Evolutionary conservation across 164 flowering plant genomes (phyloP).

Genomic region (Berberis thunbergii): DNA sequence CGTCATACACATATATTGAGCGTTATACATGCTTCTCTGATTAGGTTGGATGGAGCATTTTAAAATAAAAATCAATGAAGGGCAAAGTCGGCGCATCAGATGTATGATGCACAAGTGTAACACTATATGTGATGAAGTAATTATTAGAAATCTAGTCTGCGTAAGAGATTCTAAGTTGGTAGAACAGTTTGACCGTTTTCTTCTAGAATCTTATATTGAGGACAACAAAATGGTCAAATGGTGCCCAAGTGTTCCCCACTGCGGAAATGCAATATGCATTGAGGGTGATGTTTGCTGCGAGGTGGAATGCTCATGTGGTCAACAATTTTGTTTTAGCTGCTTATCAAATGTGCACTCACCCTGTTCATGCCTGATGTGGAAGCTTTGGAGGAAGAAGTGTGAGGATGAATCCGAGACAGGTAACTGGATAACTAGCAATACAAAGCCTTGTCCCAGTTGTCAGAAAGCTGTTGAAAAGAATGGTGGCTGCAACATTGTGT

Average conservation of each 20-base stretch:
- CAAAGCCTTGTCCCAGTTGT: slow-evolving; percentile 86
- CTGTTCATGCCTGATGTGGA: slow-evolving; percentile 91
- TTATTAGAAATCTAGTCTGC: slow-evolving; percentile 52
- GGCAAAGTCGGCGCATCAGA: slow-evolving; percentile 69
- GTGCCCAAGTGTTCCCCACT: slow-evolving; percentile 95
- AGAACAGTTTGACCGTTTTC: slow-evolving; percentile 71
- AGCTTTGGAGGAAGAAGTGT: slow-evolving; percentile 76
- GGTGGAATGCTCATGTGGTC: slow-evolving; percentile 76
- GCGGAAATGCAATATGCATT: slow-evolving; percentile 88
- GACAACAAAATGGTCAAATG: slow-evolving; percentile 81
- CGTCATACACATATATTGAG: too few species aligned
- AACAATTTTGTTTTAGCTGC: slow-evolving; percentile 83
- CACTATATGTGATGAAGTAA: slow-evolving; percentile 75
- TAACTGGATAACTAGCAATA: slow-evolving; percentile 74
- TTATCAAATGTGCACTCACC: slow-evolving; percentile 79
- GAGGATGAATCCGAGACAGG: slow-evolving; percentile 74
- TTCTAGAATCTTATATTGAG: slow-evolving; percentile 77
- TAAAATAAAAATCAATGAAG: slow-evolving; percentile 71
- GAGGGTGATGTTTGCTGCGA: slow-evolving; percentile 65
- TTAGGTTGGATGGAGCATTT: slow-evolving; percentile 74
- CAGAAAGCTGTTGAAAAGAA: slow-evolving; percentile 81
- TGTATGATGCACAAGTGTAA: slow-evolving; percentile 91
- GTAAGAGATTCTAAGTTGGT: slow-evolving; percentile 52
- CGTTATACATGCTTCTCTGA: not conserved
- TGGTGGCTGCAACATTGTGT: slow-evolving; percentile 82